Base-by-base conservation (phyloP, 2,329 filamentous ascomycete genomes). In the Fusarium sp. region DNA sequence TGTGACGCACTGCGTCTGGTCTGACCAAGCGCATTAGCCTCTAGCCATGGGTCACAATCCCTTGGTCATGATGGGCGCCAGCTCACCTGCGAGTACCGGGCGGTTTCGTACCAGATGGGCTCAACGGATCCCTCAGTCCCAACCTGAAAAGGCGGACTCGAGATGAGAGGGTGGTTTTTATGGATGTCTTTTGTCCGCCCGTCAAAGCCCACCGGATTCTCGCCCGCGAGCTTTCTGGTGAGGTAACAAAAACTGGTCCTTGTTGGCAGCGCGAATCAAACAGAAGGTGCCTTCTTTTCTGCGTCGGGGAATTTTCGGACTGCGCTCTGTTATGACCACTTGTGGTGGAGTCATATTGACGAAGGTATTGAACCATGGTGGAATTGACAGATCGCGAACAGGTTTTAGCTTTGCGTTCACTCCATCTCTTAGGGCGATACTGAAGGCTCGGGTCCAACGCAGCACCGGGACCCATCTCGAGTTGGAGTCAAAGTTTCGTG, bases 161-260 rank as follows among this genome's bases (percentile, higher is more conserved):
- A 87, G 88, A 90, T 77, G 87, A 88, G 50, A 88, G 85, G 84
- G 89, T 93, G 94, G 89, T 90, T 97, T 98, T 98, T 97, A 87
- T 86, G 87, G 94, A 97, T 91, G 94, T 95, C 82, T 89, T 97
- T 98, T 97, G 93, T 92, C 88, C 93, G 93, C 87, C 90, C 86
- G 84, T 77, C 78, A 83, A 84, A 82, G 90, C 92, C 91, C 90
- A 91, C 89, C 88, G 81, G 18, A 75, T 78, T 75, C 76, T 78
- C 78, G 74, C 58, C 52, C 74, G 57, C 47, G 67, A 73, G 75
- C 76, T 36, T 68, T 78, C 76, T 76, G 89, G 89, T 90, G 92
- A 91, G 92, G 91, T 95, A 92, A 85, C 92, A 97, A 97, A 98
- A 94, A 96, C 93, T 84, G 90, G 91, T 97, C 94, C 91, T 86